Conservation (phyloP, 2,329 filamentous ascomycete species). For the Colletotrichum aenigma region DNA sequence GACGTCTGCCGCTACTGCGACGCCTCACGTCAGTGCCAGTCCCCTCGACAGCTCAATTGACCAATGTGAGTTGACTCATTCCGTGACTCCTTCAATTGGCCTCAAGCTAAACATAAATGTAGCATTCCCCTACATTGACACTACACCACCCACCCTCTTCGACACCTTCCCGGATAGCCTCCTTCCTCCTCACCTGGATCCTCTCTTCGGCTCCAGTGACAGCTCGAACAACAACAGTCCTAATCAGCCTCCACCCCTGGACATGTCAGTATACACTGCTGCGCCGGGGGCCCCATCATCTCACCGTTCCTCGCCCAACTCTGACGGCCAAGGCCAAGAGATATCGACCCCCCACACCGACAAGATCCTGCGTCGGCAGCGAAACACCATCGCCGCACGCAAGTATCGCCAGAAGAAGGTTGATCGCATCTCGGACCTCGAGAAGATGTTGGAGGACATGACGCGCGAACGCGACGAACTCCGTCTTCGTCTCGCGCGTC, state of each 20-base stretch:
- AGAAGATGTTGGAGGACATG: slow-evolving; percentile 61
- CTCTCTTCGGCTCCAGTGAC: slow-evolving; percentile 5
- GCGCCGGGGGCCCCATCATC: background rate
- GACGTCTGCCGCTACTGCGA: slow-evolving; percentile 5
- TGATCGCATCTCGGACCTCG: slow-evolving; percentile 67
- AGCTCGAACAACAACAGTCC: slow-evolving; percentile 14
- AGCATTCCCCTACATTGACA: slow-evolving; percentile 16
- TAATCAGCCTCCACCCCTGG: slow-evolving; percentile 8
- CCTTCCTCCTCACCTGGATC: background rate
- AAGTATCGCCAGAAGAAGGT: slow-evolving; percentile 75
- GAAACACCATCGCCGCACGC: slow-evolving; percentile 74
- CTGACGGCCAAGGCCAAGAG: background rate
- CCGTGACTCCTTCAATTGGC: background rate
- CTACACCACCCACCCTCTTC: slow-evolving; percentile 11
- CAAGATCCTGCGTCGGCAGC: slow-evolving; percentile 60
- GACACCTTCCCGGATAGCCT: slow-evolving; percentile 8
- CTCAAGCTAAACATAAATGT: background rate
- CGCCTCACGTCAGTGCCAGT: slow-evolving; percentile 8
- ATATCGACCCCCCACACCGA: slow-evolving; percentile 16
- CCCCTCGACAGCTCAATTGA: slow-evolving; percentile 11
- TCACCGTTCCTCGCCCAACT: slow-evolving; percentile 6
- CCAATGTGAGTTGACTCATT: background rate
- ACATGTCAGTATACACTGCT: background rate
- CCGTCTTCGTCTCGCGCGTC: slow-evolving; percentile 63
- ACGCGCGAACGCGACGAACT: slow-evolving; percentile 68